A percentile compares a stretch with the other conserved stretches of the same genome.
Conservation (phyloP, 108 stramenopile genomes). For the Craspedostauros australis region DNA sequence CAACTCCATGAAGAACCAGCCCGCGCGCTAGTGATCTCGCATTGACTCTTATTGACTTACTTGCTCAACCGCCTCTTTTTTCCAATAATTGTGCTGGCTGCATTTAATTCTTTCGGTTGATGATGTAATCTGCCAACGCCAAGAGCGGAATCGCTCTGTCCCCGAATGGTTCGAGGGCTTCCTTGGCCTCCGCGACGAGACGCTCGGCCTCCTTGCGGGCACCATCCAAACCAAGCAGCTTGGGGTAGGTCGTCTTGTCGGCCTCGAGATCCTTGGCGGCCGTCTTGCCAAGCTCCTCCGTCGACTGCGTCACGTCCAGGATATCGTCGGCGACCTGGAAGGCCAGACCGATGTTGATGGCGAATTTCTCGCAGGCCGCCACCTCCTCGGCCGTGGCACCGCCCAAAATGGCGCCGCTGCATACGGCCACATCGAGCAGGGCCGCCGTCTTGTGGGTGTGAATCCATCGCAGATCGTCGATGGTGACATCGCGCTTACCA, state of each 20-base stretch:
- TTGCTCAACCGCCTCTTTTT: too few species aligned
- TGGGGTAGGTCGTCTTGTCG: slow-evolving; percentile 93
- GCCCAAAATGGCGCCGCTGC: slow-evolving; percentile 86
- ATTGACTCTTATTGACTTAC: too few species aligned
- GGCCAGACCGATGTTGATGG: slow-evolving; percentile 92
- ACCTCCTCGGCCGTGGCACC: slow-evolving; percentile 89
- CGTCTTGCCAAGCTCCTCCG: slow-evolving; percentile 93
- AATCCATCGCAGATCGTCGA: slow-evolving; percentile 93
- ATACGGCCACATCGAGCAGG: slow-evolving; percentile 85
- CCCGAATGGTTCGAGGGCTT: slow-evolving; percentile 78
- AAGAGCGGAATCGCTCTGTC: slow-evolving; percentile 79
- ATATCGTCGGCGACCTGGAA: slow-evolving; percentile 98
- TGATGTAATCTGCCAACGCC: slow-evolving; percentile 92
- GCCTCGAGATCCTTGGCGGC: slow-evolving; percentile 90
- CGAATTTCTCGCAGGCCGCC: slow-evolving; percentile 79
- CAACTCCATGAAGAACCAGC: too few species aligned
- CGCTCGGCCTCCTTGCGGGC: slow-evolving; percentile 80
- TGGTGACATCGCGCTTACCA: slow-evolving; percentile 52
- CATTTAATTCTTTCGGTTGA: slow-evolving; percentile 87
- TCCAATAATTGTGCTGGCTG: too few species aligned
- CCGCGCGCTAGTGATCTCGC: too few species aligned
- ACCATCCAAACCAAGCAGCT: slow-evolving; percentile 90
- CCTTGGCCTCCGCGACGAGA: slow-evolving; percentile 84
- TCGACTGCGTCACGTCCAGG: slow-evolving; percentile 90
- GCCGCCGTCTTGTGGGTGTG: slow-evolving; percentile 96